phyloP scores from a whole-genome alignment of 805 yeast species.

The Metschnikowia chrysomelidarum region DNA sequence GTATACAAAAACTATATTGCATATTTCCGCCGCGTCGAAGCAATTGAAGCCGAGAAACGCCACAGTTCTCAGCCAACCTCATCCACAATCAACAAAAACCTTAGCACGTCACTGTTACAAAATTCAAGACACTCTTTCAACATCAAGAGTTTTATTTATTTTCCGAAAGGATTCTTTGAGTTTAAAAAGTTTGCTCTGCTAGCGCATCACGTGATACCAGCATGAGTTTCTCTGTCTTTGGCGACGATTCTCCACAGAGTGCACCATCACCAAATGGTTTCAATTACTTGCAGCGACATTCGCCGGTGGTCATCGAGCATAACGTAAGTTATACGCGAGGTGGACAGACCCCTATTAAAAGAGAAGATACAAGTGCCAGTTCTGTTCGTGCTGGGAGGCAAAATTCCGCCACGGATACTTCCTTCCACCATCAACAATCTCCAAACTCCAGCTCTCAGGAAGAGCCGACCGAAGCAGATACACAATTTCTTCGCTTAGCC shows the following conservation, averaged over 20 bases:
- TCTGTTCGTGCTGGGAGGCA: too few relatives aligned
- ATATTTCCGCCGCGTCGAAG: too few relatives aligned
- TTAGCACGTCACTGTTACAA: too few relatives aligned
- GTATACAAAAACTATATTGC: too few relatives aligned
- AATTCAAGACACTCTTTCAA: too few relatives aligned
- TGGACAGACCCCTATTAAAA: conserved; percentile 2
- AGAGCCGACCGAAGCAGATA: conserved; percentile 42
- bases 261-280: conserved; percentile 15
- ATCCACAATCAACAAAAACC: not conserved
- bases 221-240: conserved; percentile 17
- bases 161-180: too few relatives aligned
- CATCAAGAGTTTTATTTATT: too few relatives aligned
- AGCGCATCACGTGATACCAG: not conserved
- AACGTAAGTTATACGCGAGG: conserved; percentile 21
- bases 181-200: too few relatives aligned
- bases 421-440: not conserved
- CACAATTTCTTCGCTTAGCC: conserved; percentile 55
- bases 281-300: conserved; percentile 20
- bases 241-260: conserved; percentile 14
- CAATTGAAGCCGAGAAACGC: conserved; percentile 6
- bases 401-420: too few relatives aligned
- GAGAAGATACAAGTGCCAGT: not conserved
- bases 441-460: not conserved
- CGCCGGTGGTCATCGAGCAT: conserved; percentile 22
- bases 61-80: conserved; percentile 5